Percentiles rank a stretch among this genome's conserved stretches.
Conservation (phyloP, 371 early-diverging fungal species). For the Rhizopus microsporus region DNA sequence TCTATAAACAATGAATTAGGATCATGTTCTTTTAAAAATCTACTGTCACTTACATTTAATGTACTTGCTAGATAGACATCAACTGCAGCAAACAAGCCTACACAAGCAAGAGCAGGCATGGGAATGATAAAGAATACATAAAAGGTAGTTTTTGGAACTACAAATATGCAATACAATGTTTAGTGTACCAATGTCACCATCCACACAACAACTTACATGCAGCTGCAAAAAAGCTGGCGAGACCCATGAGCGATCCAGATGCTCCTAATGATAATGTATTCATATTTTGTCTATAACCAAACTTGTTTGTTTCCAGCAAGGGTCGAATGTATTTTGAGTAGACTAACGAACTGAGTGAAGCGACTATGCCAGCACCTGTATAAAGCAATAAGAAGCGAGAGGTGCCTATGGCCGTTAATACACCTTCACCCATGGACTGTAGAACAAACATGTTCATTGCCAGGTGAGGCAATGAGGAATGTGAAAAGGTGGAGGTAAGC, state of each 20-base stretch:
- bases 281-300: background rate
- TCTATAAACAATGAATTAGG: conserved; percentile 12
- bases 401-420: conserved; percentile 43
- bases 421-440: conserved; percentile 45
- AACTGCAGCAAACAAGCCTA: conserved; percentile 46
- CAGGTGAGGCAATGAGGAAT: conserved; percentile 49
- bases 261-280: background rate
- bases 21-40: background rate
- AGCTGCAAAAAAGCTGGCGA: conserved; percentile 49
- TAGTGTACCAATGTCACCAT: background rate
- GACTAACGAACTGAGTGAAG: conserved; percentile 26
- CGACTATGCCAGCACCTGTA: conserved; percentile 37
- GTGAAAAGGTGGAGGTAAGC: conserved; percentile 54
- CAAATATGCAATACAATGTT: background rate
- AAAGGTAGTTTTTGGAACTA: conserved; percentile 54
- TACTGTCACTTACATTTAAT: conserved; percentile 27
- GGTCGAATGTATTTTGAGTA: conserved; percentile 44
- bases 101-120: conserved; percentile 57
- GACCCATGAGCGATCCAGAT: conserved; percentile 40
- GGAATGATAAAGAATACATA: conserved; percentile 60
- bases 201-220: conserved; percentile 39
- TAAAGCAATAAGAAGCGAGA: conserved; percentile 47
- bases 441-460: conserved; percentile 57
- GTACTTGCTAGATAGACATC: conserved; percentile 44
- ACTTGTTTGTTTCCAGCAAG: conserved; percentile 20